Conservation (phyloP, 106 monocot genomes). For the Allium fistulosum region DNA sequence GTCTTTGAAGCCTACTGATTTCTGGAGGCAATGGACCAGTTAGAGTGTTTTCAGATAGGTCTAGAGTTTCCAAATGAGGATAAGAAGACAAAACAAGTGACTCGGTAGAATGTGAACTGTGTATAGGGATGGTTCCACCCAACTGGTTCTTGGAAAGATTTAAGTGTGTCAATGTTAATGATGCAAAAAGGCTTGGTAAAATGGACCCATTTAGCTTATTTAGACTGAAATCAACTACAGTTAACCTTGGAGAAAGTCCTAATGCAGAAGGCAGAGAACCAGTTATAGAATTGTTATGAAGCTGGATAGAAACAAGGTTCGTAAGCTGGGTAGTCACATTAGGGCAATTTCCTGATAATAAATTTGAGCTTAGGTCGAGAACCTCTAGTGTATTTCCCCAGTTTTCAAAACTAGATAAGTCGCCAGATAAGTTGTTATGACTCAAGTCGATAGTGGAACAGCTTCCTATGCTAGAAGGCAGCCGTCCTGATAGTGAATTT, state of each 20-base stretch:
- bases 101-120: constrained; percentile 42
- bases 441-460: constrained; percentile 64
- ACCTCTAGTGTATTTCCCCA: constrained; percentile 58
- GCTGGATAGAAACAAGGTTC: constrained; percentile 39
- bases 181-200: constrained; percentile 41
- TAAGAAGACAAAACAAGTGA: constrained; percentile 37
- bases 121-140: constrained; percentile 53
- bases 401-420: constrained; percentile 39
- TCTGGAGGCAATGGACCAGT: constrained; percentile 59
- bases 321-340: constrained; percentile 28
- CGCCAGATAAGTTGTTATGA: constrained; percentile 49
- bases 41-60: constrained; percentile 67
- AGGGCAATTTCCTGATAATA: constrained; percentile 52
- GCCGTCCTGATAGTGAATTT: constrained; percentile 54
- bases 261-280: constrained; percentile 67
- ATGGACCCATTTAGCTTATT: constrained; percentile 52
- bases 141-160: constrained; percentile 77
- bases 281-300: constrained; percentile 63
- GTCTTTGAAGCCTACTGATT: constrained; percentile 55
- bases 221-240: constrained; percentile 49
- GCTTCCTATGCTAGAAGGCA: constrained; percentile 48
- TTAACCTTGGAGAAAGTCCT: constrained; percentile 40
- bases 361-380: constrained; percentile 79
- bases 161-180: constrained; percentile 44
- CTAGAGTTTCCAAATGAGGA: constrained; percentile 56